These are phyloP conservation scores for Grosmannia clavigera DNA, from an alignment of 2,329 filamentous ascomycete genomes.

Conservation along the genomic window DNA sequence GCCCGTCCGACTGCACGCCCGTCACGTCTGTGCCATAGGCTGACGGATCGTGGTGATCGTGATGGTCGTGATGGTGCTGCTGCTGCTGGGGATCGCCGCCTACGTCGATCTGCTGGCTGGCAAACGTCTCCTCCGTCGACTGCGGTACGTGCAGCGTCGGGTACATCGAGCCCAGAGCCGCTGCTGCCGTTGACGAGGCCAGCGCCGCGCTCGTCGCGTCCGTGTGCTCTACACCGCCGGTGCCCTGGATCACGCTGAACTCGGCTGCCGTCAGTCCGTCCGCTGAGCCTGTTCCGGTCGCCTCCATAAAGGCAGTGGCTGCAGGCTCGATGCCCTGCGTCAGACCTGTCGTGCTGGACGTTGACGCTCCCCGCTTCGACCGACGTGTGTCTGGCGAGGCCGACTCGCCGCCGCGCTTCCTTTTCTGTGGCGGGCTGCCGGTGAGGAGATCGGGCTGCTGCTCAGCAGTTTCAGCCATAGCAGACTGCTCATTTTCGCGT, in stretches of 20 bases:
- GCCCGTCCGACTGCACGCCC: constrained; percentile 19
- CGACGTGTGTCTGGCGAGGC: constrained; percentile 36
- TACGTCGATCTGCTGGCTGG: constrained; percentile 30
- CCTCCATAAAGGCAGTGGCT: constrained; percentile 41
- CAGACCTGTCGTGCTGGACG: constrained; percentile 19
- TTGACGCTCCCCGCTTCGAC: constrained; percentile 35
- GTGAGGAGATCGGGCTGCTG: constrained; percentile 36
- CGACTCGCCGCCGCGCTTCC: constrained; percentile 39
- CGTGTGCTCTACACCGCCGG: constrained; percentile 31
- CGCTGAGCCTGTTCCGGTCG: constrained; percentile 28
- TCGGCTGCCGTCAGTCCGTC: constrained; percentile 32
- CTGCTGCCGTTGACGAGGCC: constrained; percentile 47
- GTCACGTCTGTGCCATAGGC: constrained; percentile 22
- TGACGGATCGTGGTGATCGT: constrained; percentile 5
- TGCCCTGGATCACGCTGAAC: constrained; percentile 44
- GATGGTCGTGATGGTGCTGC: constrained; percentile 16
- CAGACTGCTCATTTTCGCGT: background rate
- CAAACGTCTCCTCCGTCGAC: constrained; percentile 47
- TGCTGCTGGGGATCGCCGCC: constrained; percentile 18
- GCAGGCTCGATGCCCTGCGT: constrained; percentile 22
- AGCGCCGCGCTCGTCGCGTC: constrained; percentile 38
- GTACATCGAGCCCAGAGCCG: constrained; percentile 45
- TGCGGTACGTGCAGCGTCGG: constrained; percentile 46
- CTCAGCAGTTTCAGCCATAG: constrained; percentile 35
- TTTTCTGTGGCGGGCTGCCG: constrained; percentile 37